phyloP scores from a whole-genome alignment of 441 rosid species.

The Euphorbia corollata region DNA sequence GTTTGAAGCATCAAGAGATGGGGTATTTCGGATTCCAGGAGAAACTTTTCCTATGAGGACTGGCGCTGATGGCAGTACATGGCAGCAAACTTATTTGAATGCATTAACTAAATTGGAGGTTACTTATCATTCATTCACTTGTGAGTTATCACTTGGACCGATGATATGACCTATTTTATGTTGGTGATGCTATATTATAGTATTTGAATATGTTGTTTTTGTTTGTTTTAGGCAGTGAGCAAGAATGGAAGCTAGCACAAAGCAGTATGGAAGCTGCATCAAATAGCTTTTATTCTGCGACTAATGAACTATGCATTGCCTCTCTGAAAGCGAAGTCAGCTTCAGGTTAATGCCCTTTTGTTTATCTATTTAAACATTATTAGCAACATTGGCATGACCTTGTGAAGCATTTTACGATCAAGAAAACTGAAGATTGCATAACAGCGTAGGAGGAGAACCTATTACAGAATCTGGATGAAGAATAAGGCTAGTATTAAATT shows the following conservation, averaged over 20 bases:
- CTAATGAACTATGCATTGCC: conserved; percentile 66
- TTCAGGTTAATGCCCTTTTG: conserved; percentile 53
- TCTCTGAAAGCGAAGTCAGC: conserved; percentile 85
- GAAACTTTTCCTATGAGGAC: conserved; percentile 42
- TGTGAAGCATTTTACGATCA: conserved; percentile 1
- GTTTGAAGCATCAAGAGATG: conserved; percentile 93
- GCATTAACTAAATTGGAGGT: conserved; percentile 68
- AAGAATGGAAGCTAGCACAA: conserved; percentile 86
- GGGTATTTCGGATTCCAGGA: conserved; percentile 58
- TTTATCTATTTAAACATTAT: conserved; percentile 9
- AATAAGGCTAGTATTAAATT: neutral
- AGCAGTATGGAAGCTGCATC: conserved; percentile 86
- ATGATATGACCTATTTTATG: conserved; percentile 12
- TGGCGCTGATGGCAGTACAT: conserved; percentile 52
- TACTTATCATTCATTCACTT: conserved; percentile 70
- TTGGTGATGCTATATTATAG: conserved; percentile 8
- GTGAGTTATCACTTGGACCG: conserved; percentile 40
- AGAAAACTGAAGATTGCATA: neutral
- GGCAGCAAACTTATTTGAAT: conserved; percentile 78
- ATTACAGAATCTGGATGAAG: neutral
- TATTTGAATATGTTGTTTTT: conserved; percentile 13
- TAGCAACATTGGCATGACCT: conserved; percentile 11
- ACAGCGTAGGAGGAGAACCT: neutral
- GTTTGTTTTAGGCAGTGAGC: conserved; percentile 54
- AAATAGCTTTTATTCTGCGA: conserved; percentile 62